Evolutionary conservation across 768 basidiomycete species (phyloP).

Genomic region (Mycena capillaripes): DNA sequence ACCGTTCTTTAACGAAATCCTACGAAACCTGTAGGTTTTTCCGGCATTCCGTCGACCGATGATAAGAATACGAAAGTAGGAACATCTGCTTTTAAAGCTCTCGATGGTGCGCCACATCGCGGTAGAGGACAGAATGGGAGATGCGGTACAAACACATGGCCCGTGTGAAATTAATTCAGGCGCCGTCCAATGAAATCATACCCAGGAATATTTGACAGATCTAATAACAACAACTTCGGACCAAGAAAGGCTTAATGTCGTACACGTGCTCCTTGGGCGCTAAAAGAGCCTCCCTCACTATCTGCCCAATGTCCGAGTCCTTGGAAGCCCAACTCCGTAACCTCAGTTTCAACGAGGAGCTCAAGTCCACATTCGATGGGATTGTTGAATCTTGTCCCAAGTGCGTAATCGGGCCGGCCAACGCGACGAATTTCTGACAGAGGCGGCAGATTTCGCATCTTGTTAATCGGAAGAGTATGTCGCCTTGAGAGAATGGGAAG

Average conservation of each 20-base stretch:
- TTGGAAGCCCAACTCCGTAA: not conserved
- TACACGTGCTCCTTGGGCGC: not conserved
- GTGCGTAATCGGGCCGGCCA: not conserved
- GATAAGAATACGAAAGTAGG: not conserved
- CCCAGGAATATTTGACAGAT: no score
- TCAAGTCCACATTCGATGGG: not conserved
- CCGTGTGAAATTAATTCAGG: no score
- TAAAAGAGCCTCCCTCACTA: not conserved
- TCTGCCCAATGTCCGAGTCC: not conserved
- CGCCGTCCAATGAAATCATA: no score
- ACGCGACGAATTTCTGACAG: no score
- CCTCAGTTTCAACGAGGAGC: not conserved
- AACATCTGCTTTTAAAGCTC: not conserved
- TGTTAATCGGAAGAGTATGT: not conserved
- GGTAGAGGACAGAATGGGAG: not conserved
- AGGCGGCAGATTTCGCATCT: not conserved
- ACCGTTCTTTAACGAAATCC: no score
- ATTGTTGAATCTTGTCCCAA: conserved; percentile 9
- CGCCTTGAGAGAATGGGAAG: not conserved
- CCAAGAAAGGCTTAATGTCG: no score
- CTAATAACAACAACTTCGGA: no score
- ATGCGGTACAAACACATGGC: no score
- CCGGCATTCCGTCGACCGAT: conserved; percentile 1
- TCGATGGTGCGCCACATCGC: not conserved
- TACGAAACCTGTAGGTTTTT: no score